These are phyloP conservation scores for Kwoniella botswanensis DNA, from an alignment of 768 basidiomycete species.

Conservation along the genomic window DNA sequence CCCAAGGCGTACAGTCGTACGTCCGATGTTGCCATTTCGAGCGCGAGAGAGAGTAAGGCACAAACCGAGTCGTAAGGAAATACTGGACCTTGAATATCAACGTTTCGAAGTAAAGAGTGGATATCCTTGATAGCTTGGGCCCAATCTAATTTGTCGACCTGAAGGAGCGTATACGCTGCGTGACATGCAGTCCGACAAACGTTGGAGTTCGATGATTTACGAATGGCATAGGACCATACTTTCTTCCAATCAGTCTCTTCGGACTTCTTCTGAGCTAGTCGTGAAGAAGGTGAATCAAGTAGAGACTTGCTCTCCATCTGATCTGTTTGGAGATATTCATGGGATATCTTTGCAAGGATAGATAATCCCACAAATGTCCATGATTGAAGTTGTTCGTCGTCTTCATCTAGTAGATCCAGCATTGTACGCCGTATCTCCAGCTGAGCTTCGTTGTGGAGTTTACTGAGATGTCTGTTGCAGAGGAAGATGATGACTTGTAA, in stretches of 20 bases:
- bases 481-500: constrained; percentile 85
- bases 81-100: constrained; percentile 87
- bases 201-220: constrained; percentile 70
- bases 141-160: constrained; percentile 59
- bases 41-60: constrained; percentile 71
- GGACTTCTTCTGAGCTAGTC: neutral
- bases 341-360: constrained; percentile 55
- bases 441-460: constrained; percentile 68
- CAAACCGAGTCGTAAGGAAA: constrained; percentile 90
- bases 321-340: neutral
- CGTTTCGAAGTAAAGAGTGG: constrained; percentile 75
- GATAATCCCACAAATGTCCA: constrained; percentile 86
- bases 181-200: constrained; percentile 83
- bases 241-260: constrained; percentile 54
- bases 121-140: constrained; percentile 73
- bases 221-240: constrained; percentile 81
- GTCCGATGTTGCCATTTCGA: constrained; percentile 77
- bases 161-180: constrained; percentile 66
- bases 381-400: constrained; percentile 72
- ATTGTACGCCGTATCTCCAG: constrained; percentile 66
- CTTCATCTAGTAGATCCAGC: constrained; percentile 67
- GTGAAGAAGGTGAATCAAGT: constrained; percentile 10
- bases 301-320: neutral
- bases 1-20: constrained; percentile 80
- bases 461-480: constrained; percentile 75